Evolutionary conservation across 129 eudicot species (phyloP), one percentile per base, ranked within the genome.

Genomic region (Flaveria bidentis): DNA sequence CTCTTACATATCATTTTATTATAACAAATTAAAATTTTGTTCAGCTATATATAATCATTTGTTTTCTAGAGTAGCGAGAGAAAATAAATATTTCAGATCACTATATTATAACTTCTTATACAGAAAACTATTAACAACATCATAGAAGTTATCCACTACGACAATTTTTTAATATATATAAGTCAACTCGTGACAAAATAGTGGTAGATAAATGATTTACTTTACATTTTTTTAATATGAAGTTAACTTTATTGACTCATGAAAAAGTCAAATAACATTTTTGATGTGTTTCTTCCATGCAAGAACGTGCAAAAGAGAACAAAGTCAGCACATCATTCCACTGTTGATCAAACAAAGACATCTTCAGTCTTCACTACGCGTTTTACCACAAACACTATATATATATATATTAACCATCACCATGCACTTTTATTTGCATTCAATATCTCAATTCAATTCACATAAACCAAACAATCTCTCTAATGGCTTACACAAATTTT

Each of bases 281-380:
- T 9, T 42, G 25, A 16, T 53, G 26, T 12, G 81, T n/a, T n/a
- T n/a, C 74, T 53, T 76, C 75, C 46, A 67, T 53, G 75, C 75
- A 55, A 25, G 65, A 65, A 14, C 23, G 8, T 42, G 10, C 5
- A 10, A 30, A 10, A 46, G 18, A 60, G 22, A 18, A 63, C 73
- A 72, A 80, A 72, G 58, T 77, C 75, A 69, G 52, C 45, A 69
- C 67, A 11, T 5, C 47, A 49, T 36, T 51, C 55, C 14, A 39
- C 46, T 20, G 22, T 63, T 79, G 39, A 79, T 72, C 69, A 80
- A 80, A 64, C 79, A 65, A 73, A 80, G 49, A 79, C 79, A 65
- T 1, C 68, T 72, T 72, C 20, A 79, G 53, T 1, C 68, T 72
- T 72, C 20, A 79, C 55, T 50, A 72, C 74, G 69, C 78, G 71